These are phyloP conservation scores for Fusarium vanettenii DNA, from an alignment of 2,329 filamentous ascomycete genomes.

Conservation along the genomic window DNA sequence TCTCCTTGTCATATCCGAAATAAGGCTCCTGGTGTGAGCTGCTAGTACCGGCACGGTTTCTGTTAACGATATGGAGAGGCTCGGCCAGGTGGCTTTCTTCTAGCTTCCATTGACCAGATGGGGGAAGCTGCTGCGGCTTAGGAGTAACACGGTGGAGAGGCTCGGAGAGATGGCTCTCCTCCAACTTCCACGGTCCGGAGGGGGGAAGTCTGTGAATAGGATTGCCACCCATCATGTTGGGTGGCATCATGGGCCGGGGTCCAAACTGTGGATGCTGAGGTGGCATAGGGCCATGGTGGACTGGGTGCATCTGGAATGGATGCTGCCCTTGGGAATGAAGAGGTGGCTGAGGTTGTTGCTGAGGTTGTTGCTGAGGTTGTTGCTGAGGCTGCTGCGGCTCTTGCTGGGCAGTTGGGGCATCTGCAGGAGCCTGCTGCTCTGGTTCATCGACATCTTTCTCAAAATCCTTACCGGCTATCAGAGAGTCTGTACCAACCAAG, in stretches of 20 bases:
- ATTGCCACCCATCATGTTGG: slow-evolving; percentile 44
- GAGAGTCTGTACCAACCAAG: slow-evolving; percentile 33
- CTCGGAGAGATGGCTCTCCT: slow-evolving; percentile 65
- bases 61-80: slow-evolving; percentile 55
- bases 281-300: slow-evolving; percentile 11
- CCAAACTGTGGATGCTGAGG: slow-evolving; percentile 21
- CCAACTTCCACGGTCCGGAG: slow-evolving; percentile 62
- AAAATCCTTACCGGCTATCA: slow-evolving; percentile 25
- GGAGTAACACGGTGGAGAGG: slow-evolving; percentile 54
- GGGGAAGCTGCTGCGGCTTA: slow-evolving; percentile 52
- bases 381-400: background rate
- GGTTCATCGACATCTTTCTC: slow-evolving; percentile 25
- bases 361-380: slow-evolving; percentile 6
- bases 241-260: slow-evolving; percentile 34
- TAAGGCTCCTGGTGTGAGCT: slow-evolving; percentile 43
- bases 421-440: background rate
- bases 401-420: background rate
- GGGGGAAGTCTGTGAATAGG: slow-evolving; percentile 56
- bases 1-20: slow-evolving; percentile 59
- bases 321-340: slow-evolving; percentile 24
- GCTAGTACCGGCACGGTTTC: slow-evolving; percentile 49
- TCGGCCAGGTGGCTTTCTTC: slow-evolving; percentile 65
- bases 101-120: slow-evolving; percentile 61
- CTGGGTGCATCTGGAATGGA: slow-evolving; percentile 35
- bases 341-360: slow-evolving; percentile 3